Evolutionary conservation across 495 filamentous ascomycete species (phyloP).

Genomic region (Tuber umbilicatum): DNA sequence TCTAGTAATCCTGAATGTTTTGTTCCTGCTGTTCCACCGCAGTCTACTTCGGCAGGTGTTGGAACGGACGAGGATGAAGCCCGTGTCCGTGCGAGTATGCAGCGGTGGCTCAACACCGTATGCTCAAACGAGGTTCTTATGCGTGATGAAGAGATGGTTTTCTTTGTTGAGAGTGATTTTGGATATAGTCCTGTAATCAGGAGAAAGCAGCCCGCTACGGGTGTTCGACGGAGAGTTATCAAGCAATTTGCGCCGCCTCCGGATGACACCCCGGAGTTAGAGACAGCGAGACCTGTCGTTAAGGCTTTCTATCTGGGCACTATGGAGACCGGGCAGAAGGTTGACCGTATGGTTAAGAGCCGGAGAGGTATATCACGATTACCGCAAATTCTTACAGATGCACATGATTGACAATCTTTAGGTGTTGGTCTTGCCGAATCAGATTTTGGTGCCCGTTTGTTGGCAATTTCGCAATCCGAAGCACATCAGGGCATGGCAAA

Average conservation of each 20-base stretch:
- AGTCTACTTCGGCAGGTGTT: constrained; percentile 84
- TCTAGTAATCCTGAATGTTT: constrained; percentile 93
- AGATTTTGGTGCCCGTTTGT: constrained; percentile 84
- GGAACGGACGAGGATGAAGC: constrained; percentile 95
- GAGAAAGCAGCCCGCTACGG: constrained; percentile 94
- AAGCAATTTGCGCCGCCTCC: constrained; percentile 98
- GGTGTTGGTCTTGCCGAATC: constrained; percentile 87
- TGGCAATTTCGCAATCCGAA: constrained; percentile 78
- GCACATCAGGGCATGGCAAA: constrained; percentile 76
- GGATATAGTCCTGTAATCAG: constrained; percentile 93
- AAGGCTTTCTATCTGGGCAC: constrained; percentile 93
- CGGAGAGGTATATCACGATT: constrained; percentile 63
- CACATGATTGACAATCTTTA: constrained; percentile 42
- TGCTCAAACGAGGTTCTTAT: constrained; percentile 88
- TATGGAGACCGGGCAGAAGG: constrained; percentile 92
- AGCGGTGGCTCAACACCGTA: constrained; percentile 90
- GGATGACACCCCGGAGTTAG: constrained; percentile 92
- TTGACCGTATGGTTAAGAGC: constrained; percentile 87
- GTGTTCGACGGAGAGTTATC: constrained; percentile 84
- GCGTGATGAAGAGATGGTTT: constrained; percentile 89
- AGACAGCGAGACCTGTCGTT: constrained; percentile 78
- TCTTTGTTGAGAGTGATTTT: constrained; percentile 97
- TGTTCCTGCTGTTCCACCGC: constrained; percentile 92
- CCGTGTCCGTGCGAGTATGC: constrained; percentile 78
- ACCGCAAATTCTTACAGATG: background rate